Conservation (phyloP, 2,329 filamentous ascomycete genomes). For the Fusarium foetens region DNA sequence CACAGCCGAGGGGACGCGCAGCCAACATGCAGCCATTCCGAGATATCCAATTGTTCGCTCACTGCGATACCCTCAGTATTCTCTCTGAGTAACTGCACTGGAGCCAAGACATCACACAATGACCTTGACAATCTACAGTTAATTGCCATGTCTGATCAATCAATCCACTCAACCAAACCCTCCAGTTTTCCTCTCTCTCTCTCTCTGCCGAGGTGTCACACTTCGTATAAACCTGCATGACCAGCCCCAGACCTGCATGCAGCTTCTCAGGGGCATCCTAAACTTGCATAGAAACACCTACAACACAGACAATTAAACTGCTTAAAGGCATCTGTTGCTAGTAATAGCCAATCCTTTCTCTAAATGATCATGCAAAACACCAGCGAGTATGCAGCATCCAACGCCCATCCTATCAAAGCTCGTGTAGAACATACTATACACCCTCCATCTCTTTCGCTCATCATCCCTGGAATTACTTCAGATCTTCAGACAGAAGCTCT, state of each 20-base stretch:
- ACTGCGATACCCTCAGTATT: not conserved
- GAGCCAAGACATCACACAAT: not conserved
- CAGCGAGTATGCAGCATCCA: conserved; percentile 26
- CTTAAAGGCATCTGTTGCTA: not conserved
- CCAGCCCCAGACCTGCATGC: conserved; percentile 3
- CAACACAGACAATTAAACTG: not conserved
- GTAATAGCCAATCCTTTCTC: not conserved
- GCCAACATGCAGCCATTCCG: not conserved
- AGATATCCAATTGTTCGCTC: not conserved
- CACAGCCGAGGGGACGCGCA: conserved; percentile 10
- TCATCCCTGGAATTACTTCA: conserved; percentile 33
- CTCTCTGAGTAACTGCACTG: not conserved
- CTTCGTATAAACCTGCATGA: not conserved
- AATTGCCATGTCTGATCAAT: not conserved
- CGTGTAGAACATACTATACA: conserved; percentile 17
- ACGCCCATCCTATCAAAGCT: conserved; percentile 26
- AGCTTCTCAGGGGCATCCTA: not conserved
- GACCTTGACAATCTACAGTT: not conserved
- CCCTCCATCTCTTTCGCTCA: conserved; percentile 3
- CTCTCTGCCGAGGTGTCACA: not conserved
- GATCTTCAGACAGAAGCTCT: conserved; percentile 44
- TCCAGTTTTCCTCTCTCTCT: not conserved
- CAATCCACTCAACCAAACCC: not conserved
- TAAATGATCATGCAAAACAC: conserved; percentile 11
- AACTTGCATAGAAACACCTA: not conserved